Evolutionary conservation across 2,329 filamentous ascomycete genomes (phyloP).

Genomic region (Aspergillus pseudotamarii): DNA sequence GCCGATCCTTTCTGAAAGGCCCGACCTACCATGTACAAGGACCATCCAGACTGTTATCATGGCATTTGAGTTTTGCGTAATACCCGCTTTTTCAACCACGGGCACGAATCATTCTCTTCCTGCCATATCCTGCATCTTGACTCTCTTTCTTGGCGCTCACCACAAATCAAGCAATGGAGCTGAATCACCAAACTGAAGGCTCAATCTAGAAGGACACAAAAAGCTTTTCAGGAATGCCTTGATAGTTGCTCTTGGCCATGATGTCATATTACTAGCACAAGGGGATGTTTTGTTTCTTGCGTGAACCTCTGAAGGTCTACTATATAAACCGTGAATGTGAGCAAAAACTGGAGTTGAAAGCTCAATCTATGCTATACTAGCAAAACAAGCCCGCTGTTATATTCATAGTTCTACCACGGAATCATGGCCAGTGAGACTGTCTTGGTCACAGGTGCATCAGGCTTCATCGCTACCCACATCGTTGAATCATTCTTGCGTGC

Average conservation of each 20-base stretch:
- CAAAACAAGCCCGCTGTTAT: background rate
- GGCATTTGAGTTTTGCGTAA: background rate
- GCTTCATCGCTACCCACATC: background rate
- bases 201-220: background rate
- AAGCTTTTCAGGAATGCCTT: too few relatives aligned
- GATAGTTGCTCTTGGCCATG: background rate
- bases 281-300: too few relatives aligned
- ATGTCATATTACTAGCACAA: background rate
- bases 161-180: background rate
- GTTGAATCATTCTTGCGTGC: background rate
- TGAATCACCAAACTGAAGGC: background rate
- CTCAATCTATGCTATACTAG: too few relatives aligned
- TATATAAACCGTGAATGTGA: background rate
- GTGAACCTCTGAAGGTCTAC: background rate
- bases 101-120: background rate
- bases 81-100: background rate
- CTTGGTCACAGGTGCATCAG: background rate
- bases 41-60: background rate
- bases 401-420: background rate
- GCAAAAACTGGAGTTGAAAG: background rate
- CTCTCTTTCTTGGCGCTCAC: background rate
- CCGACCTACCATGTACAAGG: too few relatives aligned
- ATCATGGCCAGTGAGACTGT: background rate
- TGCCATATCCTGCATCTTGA: background rate
- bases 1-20: too few relatives aligned